These are phyloP conservation scores for Cercospora sesami DNA, from an alignment of 2,329 filamentous ascomycete genomes.

Conservation along the genomic window DNA sequence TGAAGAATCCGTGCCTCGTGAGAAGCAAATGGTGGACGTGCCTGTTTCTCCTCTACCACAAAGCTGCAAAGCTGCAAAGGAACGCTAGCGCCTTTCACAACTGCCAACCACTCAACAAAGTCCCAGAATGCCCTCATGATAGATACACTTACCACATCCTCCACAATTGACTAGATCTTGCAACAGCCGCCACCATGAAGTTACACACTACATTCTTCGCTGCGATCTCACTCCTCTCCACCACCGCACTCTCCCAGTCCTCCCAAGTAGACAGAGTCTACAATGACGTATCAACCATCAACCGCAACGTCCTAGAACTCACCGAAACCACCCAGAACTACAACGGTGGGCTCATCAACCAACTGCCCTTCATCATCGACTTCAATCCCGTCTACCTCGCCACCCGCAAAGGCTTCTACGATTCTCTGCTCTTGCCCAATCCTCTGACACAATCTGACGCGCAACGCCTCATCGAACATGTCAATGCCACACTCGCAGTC, in stretches of 20 bases:
- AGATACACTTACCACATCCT: not conserved
- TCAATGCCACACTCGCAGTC: constrained; percentile 20
- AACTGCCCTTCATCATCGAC: constrained; percentile 11
- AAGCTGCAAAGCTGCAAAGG: not conserved
- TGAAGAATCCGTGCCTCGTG: not conserved
- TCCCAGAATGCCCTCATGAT: not conserved
- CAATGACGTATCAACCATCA: constrained; percentile 11
- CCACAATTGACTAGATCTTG: not conserved
- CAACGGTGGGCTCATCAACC: constrained; percentile 9
- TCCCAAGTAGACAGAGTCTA: constrained; percentile 6
- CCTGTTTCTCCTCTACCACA: not conserved
- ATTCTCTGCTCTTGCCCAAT: constrained; percentile 14
- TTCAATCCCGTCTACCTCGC: constrained; percentile 23
- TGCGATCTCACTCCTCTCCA: not conserved
- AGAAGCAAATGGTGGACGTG: not conserved
- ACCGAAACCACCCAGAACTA: constrained; percentile 7
- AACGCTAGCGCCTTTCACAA: not conserved
- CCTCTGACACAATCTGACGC: constrained; percentile 18
- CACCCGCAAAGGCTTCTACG: constrained; percentile 25
- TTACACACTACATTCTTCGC: not conserved
- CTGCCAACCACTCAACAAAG: not conserved
- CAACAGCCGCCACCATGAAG: not conserved
- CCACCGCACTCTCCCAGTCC: not conserved
- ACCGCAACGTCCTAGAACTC: constrained; percentile 7
- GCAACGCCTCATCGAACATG: constrained; percentile 19